Evolutionary conservation across 2,329 filamentous ascomycete genomes (phyloP), one percentile per base, ranked within the genome.

Genomic region (Monilinia aucupariae): DNA sequence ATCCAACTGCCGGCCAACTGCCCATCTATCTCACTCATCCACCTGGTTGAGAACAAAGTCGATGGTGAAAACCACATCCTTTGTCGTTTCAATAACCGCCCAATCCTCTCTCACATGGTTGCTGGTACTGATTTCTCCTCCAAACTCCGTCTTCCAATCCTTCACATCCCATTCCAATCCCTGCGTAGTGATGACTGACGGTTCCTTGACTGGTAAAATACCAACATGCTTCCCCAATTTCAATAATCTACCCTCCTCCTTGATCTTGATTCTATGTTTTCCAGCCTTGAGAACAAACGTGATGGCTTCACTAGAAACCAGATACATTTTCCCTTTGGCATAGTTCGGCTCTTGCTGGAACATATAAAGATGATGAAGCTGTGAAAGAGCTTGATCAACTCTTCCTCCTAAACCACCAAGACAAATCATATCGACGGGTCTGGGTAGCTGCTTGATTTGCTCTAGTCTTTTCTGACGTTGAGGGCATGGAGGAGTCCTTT

Each of bases 81-180:
- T 82, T 39, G 80, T 82, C 30, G 86, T 86, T 71, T 82, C 76
- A 43, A 93, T 77, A 67, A 84, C 80, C 27, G 92, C 82, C 63
- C 71, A 72, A 4, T 85, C 80, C 56, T 81, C 79, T 4, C 82
- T 83, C 32, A 92, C 83, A 70, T 91, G 88, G 75, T 94, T 94
- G 75, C 90, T 94, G 63, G 90, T 93, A 73, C 89, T 92, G 64
- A 93, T 72, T 68, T 82, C 81, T 0, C 85, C 87, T 9, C 89
- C 89, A 73, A 94, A 89, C 70, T 83, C 80, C 0, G 89, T 96
- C 68, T 82, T 77, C 92, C 93, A 96, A 65, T 91, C 79, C 64
- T 80, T 74, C 1, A 99, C 90, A 76, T 99, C 92, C 94, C 94
- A 99, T 73, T 96, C 87, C 25, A 97, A 78, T 0, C 94, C 94